phyloP scores from a whole-genome alignment of 2,329 filamentous ascomycete species.

The Penicillium sp. region DNA sequence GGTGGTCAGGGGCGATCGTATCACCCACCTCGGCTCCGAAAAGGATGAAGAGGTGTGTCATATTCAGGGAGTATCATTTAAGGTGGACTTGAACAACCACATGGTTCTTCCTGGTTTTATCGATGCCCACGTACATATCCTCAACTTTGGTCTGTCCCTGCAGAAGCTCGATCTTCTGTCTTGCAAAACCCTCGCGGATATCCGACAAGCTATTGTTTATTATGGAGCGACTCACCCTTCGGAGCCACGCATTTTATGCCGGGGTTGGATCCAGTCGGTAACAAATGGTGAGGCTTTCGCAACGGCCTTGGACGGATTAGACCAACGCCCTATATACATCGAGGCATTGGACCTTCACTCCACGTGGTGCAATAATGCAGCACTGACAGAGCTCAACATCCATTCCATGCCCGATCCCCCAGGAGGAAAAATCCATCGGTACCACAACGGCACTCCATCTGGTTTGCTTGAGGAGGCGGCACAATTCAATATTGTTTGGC shows the following conservation, averaged over 20 bases:
- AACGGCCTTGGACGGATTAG: slow-evolving; percentile 48
- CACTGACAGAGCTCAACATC: slow-evolving; percentile 46
- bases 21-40: slow-evolving; percentile 41
- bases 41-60: slow-evolving; percentile 22
- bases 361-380: slow-evolving; percentile 51
- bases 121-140: slow-evolving; percentile 51
- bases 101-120: slow-evolving; percentile 50
- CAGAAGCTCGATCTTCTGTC: slow-evolving; percentile 45
- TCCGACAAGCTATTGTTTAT: slow-evolving; percentile 40
- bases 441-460: slow-evolving; percentile 40
- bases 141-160: slow-evolving; percentile 48
- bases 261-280: slow-evolving; percentile 51
- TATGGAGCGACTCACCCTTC: slow-evolving; percentile 41
- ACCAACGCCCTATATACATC: slow-evolving; percentile 50
- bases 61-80: slow-evolving; percentile 16
- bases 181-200: slow-evolving; percentile 44
- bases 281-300: slow-evolving; percentile 46
- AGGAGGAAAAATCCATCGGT: slow-evolving; percentile 49
- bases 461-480: slow-evolving; percentile 50
- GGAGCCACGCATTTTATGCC: slow-evolving; percentile 46
- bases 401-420: slow-evolving; percentile 42
- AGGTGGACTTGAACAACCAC: slow-evolving; percentile 36
- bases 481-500: slow-evolving; percentile 49
- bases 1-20: slow-evolving; percentile 41
- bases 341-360: slow-evolving; percentile 52